Base-by-base conservation (phyloP, 345 rosid genomes). In the Boechera stricta region DNA sequence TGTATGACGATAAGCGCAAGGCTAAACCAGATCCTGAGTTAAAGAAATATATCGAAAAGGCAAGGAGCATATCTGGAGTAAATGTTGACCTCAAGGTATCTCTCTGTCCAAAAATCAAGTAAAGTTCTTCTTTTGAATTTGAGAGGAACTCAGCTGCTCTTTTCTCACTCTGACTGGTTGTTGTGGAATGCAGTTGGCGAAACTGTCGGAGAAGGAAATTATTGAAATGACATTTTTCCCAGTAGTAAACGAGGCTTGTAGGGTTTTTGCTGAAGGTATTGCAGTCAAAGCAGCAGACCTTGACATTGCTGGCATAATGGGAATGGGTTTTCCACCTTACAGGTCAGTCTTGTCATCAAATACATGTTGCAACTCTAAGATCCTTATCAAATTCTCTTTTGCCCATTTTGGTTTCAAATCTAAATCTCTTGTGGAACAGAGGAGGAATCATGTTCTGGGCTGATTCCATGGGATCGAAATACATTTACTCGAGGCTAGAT, bases 371-470 rank as follows among this genome's bases (percentile, higher is more conserved):
- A 59, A 49, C 24, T 59, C 60, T 6, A 7, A 32, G 10, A 55
- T 55, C 64, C 55, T 58, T 72, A 15, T 42, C 44, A 16, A 18
- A 42, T 62, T 16, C 5, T 28, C 11, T 52, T 54, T 66, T 60
- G 29, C 47, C 31, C 51, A 61, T 57, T 77, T 65, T 55, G 5
- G 47, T 41, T 72, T 38, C 3, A 7, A 13, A 15, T 24, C 33
- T 41, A 33, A 64, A 64, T 45, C n/a, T 53, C 64, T 52, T 74
- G 72, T 80, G 60, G 49, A 71, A 31, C 85, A 91, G 97, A 91
- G 99, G 99, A 71, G 99, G 99, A 36, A 75, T 89, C 70, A 81
- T 92, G 82, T 92, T 91, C 89, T 92, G 99, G 99, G 99, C 99
- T 16, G 90, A 92, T 77, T 78, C 88, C n/a, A 71, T 87, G 1